These are phyloP conservation scores for Trametes maxima DNA, from an alignment of 768 basidiomycete species.

Conservation along the genomic window DNA sequence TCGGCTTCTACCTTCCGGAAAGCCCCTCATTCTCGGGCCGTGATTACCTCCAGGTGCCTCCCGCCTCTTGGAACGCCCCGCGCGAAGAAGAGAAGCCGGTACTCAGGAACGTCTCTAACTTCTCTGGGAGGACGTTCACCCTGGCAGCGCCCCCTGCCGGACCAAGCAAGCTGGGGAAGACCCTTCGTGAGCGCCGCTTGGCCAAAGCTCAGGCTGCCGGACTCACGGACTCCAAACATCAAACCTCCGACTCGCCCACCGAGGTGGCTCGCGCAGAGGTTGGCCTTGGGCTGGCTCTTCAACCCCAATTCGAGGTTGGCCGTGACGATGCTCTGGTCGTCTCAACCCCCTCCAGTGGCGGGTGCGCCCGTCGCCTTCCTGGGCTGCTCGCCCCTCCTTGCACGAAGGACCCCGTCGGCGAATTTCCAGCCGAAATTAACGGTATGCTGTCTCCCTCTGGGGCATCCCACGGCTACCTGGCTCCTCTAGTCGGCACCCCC, in stretches of 20 bases:
- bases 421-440: background rate
- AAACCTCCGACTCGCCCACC: too few species aligned
- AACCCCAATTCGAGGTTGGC: background rate
- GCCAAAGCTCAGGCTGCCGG: background rate
- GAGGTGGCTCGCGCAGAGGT: background rate
- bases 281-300: conserved; percentile 6
- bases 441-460: too few species aligned
- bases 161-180: background rate
- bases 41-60: conserved; percentile 17
- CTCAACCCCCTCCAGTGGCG: background rate
- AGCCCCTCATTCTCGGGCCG: conserved; percentile 4
- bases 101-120: conserved; percentile 6
- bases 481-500: background rate
- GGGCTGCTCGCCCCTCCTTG: background rate
- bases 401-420: background rate
- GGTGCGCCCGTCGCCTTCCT: background rate
- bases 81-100: conserved; percentile 10
- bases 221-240: too few species aligned
- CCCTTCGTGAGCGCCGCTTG: background rate
- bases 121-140: conserved; percentile 11
- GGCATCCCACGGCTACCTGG: background rate
- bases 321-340: background rate
- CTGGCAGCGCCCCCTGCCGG: background rate
- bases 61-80: conserved; percentile 15
- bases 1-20: conserved; percentile 17